Conservation (phyloP, 2,329 filamentous ascomycete species). For the Botrytis hyacinthi region DNA sequence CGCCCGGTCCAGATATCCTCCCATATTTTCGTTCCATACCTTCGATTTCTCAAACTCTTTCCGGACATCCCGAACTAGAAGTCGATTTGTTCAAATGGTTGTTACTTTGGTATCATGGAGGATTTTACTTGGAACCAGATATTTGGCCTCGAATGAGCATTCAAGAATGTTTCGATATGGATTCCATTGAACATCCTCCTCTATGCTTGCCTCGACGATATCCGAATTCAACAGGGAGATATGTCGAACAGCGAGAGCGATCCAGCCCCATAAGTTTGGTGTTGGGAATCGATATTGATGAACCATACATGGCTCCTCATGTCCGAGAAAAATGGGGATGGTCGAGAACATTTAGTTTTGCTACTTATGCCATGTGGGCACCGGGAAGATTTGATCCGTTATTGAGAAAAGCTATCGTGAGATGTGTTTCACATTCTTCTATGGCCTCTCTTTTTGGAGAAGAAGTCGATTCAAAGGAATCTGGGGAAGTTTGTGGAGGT, state of each 20-base stretch:
- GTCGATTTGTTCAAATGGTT: slow-evolving; percentile 28
- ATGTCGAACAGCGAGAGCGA: slow-evolving; percentile 8
- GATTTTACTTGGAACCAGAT: slow-evolving; percentile 28
- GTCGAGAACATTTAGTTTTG: slow-evolving; percentile 28
- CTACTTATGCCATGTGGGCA: slow-evolving; percentile 28
- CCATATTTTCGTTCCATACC: slow-evolving; percentile 24
- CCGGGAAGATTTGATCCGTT: slow-evolving; percentile 31
- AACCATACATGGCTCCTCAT: slow-evolving; percentile 28
- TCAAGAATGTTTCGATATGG: slow-evolving; percentile 24
- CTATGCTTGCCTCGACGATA: not conserved
- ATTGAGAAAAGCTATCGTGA: slow-evolving; percentile 29
- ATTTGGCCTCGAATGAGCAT: slow-evolving; percentile 28
- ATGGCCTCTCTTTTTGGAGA: not conserved
- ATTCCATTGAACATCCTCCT: slow-evolving; percentile 3
- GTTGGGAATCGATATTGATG: slow-evolving; percentile 30
- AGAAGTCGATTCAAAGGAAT: slow-evolving; percentile 9
- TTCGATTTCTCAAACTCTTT: slow-evolving; percentile 21
- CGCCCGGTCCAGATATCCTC: slow-evolving; percentile 20
- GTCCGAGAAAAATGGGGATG: slow-evolving; percentile 25
- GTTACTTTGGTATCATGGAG: slow-evolving; percentile 31
- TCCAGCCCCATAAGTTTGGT: slow-evolving; percentile 27
- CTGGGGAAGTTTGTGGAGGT: slow-evolving; percentile 27
- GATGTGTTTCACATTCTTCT: slow-evolving; percentile 28
- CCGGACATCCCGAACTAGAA: slow-evolving; percentile 18
- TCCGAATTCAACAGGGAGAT: not conserved